Percentiles rank a stretch among this genome's conserved stretches.
phyloP scores from a whole-genome alignment of 2,329 filamentous ascomycete genomes.

The Ophiostoma ulmi region DNA sequence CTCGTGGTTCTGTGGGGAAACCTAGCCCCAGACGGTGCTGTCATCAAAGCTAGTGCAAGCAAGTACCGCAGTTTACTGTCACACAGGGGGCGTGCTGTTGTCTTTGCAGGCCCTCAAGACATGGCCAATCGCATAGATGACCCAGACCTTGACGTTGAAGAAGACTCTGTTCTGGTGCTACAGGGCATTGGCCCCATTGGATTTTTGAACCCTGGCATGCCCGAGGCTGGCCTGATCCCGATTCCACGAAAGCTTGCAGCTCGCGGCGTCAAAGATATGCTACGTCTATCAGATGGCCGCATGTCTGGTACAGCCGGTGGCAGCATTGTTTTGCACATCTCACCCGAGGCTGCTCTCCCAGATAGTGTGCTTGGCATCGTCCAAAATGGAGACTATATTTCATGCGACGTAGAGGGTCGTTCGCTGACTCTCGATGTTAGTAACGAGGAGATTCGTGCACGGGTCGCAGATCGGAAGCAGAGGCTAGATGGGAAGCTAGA shows the following conservation, averaged over 20 bases:
- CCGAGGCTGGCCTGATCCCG: conserved; percentile 64
- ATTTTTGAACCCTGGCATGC: conserved; percentile 72
- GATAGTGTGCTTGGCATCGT: conserved; percentile 75
- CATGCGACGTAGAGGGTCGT: conserved; percentile 67
- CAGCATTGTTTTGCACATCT: conserved; percentile 84
- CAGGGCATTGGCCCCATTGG: conserved; percentile 71
- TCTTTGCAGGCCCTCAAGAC: conserved; percentile 72
- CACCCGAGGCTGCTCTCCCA: conserved; percentile 73
- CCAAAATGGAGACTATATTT: conserved; percentile 68
- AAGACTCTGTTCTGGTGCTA: conserved; percentile 65
- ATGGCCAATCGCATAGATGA: conserved; percentile 59
- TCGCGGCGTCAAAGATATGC: conserved; percentile 70
- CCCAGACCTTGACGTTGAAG: conserved; percentile 56
- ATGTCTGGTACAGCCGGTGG: conserved; percentile 85
- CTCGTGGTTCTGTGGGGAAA: conserved; percentile 80
- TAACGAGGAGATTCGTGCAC: conserved; percentile 61
- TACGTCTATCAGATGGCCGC: conserved; percentile 78
- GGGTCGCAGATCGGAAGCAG: conserved; percentile 41
- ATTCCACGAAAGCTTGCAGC: conserved; percentile 73
- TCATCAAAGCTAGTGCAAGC: conserved; percentile 81
- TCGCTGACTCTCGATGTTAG: conserved; percentile 56
- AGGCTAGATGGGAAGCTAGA: conserved; percentile 26
- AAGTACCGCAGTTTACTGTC: conserved; percentile 61
- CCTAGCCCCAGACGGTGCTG: conserved; percentile 73
- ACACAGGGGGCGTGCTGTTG: conserved; percentile 48